Evolutionary conservation across 495 filamentous ascomycete genomes (phyloP).

Genomic region (Xylaria scruposa): DNA sequence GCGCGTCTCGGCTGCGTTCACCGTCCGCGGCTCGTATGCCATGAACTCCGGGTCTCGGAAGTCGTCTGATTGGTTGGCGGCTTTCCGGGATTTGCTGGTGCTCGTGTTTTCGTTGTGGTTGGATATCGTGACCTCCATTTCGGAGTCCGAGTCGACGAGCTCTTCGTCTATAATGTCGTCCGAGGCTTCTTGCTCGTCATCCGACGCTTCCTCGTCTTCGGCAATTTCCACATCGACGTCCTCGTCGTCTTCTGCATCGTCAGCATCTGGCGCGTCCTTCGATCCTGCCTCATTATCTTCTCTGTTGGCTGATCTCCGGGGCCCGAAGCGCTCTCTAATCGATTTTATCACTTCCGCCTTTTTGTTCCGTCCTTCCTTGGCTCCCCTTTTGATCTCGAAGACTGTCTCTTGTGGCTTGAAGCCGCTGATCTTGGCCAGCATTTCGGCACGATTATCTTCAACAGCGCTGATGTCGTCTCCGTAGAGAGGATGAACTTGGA

Average conservation of each 20-base stretch:
- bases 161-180: conserved; percentile 54
- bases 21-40: conserved; percentile 82
- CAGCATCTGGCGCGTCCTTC: conserved; percentile 35
- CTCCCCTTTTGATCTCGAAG: conserved; percentile 84
- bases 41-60: conserved; percentile 92
- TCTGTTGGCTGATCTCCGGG: conserved; percentile 45
- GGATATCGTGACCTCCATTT: conserved; percentile 84
- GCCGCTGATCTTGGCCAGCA: conserved; percentile 83
- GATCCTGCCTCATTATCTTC: conserved; percentile 45
- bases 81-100: conserved; percentile 45
- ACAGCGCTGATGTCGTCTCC: conserved; percentile 64
- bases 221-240: conserved; percentile 55
- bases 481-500: conserved; percentile 77
- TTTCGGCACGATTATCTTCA: conserved; percentile 76
- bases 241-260: conserved; percentile 42
- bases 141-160: conserved; percentile 71
- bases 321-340: conserved; percentile 65
- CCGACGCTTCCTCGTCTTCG: conserved; percentile 43
- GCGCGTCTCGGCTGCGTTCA: conserved; percentile 81
- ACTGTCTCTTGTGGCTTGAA: conserved; percentile 92
- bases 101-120: conserved; percentile 45
- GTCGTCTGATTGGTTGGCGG: conserved; percentile 47
- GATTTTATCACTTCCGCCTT: conserved; percentile 81
- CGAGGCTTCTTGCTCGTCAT: conserved; percentile 17
- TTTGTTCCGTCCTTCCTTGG: conserved; percentile 65